Base-by-base conservation (phyloP, 768 basidiomycete genomes). In the Punctularia strigosozonata region DNA sequence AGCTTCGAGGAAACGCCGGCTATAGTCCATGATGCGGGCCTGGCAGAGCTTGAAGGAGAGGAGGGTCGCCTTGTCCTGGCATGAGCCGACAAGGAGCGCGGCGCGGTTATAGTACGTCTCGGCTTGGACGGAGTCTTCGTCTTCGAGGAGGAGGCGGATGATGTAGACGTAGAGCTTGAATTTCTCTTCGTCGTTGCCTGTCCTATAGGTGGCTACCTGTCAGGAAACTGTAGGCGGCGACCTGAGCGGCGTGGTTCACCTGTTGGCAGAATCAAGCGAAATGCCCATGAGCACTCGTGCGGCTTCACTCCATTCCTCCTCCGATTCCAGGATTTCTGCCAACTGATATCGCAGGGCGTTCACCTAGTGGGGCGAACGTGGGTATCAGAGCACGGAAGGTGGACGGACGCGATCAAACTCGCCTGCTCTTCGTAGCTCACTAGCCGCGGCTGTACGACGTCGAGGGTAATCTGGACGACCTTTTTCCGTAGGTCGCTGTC, bases 101-200 rank as follows among this genome's bases (percentile, higher is more conserved):
- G 95, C 95, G 40, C 95, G 85, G 53, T 92, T 94, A 59, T 94
- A 94, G 61, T 91, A 98, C 2, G 90, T 87, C 56, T 98, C 94
- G n/a, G 95, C 95, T 58, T 91, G 87, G 2, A 92, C 83, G 4
- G 87, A 89, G 53, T 99, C 94, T 55, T 94, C 91, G 40, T 95
- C 91, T 64, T 99, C 94, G 24, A 99, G 71, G 15, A 95, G 71
- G 4, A 98, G 70, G 14, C 95, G 80, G 38, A 98, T 87, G 46
- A 98, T 94, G 42, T 92, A 83, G 43, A 98, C 79, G 55, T 97
- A 95, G 25, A 94, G 71, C 20, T 74, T 73, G 25, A 99, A 73
- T 57, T 90, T 95, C 38, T 94, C 89, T 43, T 77, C 73, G 57
- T 95, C 90, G 4, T 8, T 8, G 10, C 26, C 26, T 8, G 15